A percentile compares a stretch with the other conserved stretches of the same genome.
These are phyloP conservation scores for Friedmanniomyces simplex DNA, from an alignment of 495 filamentous ascomycete species.

Conservation along the genomic window DNA sequence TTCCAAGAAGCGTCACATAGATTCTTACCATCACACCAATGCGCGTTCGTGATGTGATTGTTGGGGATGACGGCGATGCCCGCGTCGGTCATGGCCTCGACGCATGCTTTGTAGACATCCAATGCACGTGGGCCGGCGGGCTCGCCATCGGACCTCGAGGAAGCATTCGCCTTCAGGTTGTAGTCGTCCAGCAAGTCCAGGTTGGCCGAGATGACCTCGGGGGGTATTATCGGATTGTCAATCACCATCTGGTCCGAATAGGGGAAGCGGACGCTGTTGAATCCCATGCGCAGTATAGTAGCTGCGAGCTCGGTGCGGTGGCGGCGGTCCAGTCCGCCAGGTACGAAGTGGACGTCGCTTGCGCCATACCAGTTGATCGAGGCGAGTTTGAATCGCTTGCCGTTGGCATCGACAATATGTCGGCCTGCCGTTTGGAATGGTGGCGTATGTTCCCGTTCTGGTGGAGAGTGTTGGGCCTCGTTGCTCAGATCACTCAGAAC, in stretches of 20 bases:
- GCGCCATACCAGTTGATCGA: constrained; percentile 57
- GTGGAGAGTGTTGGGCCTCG: neutral
- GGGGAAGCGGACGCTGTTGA: constrained; percentile 54
- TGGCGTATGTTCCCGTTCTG: constrained; percentile 21
- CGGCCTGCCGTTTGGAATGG: constrained; percentile 45
- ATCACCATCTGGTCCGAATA: constrained; percentile 53
- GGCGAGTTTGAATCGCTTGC: constrained; percentile 43
- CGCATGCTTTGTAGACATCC: constrained; percentile 44
- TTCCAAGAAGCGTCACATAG: constrained; percentile 49
- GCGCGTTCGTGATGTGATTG: constrained; percentile 51
- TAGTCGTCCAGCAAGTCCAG: constrained; percentile 37
- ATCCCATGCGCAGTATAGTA: constrained; percentile 43
- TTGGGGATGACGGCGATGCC: constrained; percentile 51
- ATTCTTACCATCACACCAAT: constrained; percentile 52
- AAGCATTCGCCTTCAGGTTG: neutral
- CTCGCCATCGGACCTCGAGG: neutral
- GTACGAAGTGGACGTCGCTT: constrained; percentile 50
- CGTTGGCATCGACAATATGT: constrained; percentile 44
- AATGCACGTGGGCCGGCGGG: constrained; percentile 35
- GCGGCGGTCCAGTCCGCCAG: constrained; percentile 47
- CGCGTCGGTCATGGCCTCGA: constrained; percentile 43
- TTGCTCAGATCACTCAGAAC: neutral
- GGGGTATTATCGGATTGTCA: constrained; percentile 39
- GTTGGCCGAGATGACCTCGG: constrained; percentile 41
- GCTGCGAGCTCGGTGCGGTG: constrained; percentile 46